Evolutionary conservation across 495 filamentous ascomycete genomes (phyloP).

Genomic region (Talaromyces borbonicus): DNA sequence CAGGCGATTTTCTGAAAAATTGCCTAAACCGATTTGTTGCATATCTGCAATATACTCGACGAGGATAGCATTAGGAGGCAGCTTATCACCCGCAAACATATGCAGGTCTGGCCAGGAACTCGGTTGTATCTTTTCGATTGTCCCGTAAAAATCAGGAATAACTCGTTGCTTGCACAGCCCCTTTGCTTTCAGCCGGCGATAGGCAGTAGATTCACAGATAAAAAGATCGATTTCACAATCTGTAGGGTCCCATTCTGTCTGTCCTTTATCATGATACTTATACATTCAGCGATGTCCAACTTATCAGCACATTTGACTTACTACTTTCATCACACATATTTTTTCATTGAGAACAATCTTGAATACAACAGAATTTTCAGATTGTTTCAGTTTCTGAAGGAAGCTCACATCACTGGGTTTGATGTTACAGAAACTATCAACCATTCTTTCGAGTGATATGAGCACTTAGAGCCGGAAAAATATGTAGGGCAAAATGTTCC

Average conservation of each 20-base stretch:
- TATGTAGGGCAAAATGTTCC: too few relatives aligned
- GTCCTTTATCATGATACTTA: constrained; percentile 11
- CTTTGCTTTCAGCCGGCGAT: constrained; percentile 13
- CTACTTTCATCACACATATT: constrained; percentile 18
- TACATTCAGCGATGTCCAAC: not conserved
- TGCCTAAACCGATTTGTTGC: constrained; percentile 11
- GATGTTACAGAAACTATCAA: too few relatives aligned
- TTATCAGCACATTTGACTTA: constrained; percentile 5
- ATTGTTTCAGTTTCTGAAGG: constrained; percentile 11
- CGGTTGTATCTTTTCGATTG: constrained; percentile 14
- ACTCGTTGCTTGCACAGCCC: constrained; percentile 13
- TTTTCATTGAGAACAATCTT: constrained; percentile 9
- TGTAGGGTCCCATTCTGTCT: not conserved
- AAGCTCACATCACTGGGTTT: constrained; percentile 14
- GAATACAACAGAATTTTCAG: constrained; percentile 11
- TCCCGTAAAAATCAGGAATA: constrained; percentile 16
- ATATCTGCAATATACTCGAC: constrained; percentile 17
- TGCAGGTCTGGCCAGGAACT: constrained; percentile 12
- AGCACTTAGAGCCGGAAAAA: too few relatives aligned
- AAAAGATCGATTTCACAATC: constrained; percentile 14
- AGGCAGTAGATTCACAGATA: constrained; percentile 12
- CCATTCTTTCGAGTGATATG: too few relatives aligned
- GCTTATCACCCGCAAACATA: constrained; percentile 12
- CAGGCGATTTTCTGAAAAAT: constrained; percentile 8
- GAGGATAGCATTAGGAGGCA: constrained; percentile 15